Conservation (phyloP, 2,329 filamentous ascomycete genomes). For the Scleromitrula shiraiana region DNA sequence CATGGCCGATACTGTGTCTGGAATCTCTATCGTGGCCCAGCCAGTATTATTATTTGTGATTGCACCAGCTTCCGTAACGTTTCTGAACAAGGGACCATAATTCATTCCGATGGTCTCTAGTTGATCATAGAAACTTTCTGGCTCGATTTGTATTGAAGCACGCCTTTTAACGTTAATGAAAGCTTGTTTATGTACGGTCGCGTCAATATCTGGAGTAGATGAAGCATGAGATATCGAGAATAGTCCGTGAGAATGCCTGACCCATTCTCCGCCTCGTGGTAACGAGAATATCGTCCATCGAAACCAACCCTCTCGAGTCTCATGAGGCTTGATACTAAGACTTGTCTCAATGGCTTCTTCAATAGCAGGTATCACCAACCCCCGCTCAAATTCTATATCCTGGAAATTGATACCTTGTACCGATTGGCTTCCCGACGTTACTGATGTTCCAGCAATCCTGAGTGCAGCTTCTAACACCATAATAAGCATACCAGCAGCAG, state of each 20-base stretch:
- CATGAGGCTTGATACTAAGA: constrained; percentile 36
- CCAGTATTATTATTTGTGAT: neutral
- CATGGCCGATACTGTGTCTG: constrained; percentile 20
- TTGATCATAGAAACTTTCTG: neutral
- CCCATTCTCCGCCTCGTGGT: constrained; percentile 13
- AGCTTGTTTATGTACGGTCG: neutral
- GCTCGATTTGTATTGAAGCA: neutral
- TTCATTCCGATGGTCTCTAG: constrained; percentile 33
- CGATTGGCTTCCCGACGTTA: neutral
- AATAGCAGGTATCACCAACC: neutral
- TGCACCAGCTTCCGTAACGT: constrained; percentile 4
- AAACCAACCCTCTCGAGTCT: neutral
- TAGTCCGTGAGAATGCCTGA: constrained; percentile 44
- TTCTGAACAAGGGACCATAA: constrained; percentile 40
- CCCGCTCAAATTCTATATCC: neutral
- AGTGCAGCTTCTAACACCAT: constrained; percentile 27
- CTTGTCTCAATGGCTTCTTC: constrained; percentile 41
- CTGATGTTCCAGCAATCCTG: too few relatives aligned
- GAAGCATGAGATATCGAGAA: neutral
- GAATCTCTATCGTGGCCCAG: neutral
- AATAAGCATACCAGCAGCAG: constrained; percentile 25
- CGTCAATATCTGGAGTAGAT: neutral
- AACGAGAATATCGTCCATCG: constrained; percentile 1
- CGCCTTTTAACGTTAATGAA: neutral
- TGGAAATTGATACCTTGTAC: neutral